Conservation (phyloP, 2,329 filamentous ascomycete genomes). For the Huntiella savannae region DNA sequence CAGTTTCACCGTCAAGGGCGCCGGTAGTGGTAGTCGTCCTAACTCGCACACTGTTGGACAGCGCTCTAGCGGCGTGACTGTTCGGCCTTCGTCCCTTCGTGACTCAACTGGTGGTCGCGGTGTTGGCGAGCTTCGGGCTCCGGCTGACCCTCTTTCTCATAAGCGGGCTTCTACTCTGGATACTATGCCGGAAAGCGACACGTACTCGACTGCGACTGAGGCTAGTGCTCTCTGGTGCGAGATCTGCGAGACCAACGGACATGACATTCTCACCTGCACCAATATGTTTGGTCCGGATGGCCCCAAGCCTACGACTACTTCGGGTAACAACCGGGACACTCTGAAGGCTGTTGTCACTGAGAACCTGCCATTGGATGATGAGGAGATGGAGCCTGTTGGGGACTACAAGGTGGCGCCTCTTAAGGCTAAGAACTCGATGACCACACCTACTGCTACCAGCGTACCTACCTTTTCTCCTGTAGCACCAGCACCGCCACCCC, state of each 20-base stretch:
- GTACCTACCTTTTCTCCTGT: constrained; percentile 1
- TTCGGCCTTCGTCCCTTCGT: constrained; percentile 38
- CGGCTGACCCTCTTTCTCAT: constrained; percentile 27
- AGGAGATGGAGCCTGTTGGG: constrained; percentile 14
- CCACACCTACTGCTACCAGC: constrained; percentile 11
- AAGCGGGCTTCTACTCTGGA: constrained; percentile 39
- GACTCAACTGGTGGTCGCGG: constrained; percentile 44
- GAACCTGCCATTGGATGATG: background rate
- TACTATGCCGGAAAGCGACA: constrained; percentile 52
- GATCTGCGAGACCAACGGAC: constrained; percentile 79
- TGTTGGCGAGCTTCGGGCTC: constrained; percentile 26
- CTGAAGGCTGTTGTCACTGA: constrained; percentile 4
- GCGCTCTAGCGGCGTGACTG: constrained; percentile 26
- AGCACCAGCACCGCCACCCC: constrained; percentile 21
- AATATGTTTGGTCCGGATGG: constrained; percentile 54
- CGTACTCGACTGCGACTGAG: constrained; percentile 51
- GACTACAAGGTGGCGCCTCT: constrained; percentile 35
- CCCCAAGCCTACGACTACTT: constrained; percentile 16
- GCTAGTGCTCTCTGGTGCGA: constrained; percentile 73
- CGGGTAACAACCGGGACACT: constrained; percentile 11
- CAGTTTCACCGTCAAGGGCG: constrained; percentile 13
- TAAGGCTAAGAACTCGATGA: constrained; percentile 22
- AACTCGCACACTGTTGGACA: constrained; percentile 20
- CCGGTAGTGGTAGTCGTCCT: constrained; percentile 13
- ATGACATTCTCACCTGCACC: constrained; percentile 86